Conservation (phyloP, 257 asterid genomes). For the Cinchona pubescens region DNA sequence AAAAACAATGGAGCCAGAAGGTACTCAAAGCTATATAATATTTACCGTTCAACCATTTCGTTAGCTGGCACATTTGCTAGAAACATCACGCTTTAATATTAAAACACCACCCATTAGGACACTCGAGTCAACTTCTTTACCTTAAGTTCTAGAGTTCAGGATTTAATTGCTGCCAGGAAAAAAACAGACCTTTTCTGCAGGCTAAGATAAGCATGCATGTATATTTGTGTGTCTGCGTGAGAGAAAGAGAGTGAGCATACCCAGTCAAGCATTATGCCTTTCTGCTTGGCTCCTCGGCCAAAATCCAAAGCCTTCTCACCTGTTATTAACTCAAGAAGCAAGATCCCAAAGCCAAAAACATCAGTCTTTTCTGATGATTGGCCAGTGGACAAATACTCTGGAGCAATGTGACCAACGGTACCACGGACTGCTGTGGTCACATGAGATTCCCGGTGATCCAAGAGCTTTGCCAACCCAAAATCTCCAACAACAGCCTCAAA, state of each 20-base stretch:
- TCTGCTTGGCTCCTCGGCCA: conserved; percentile 74
- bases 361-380: conserved; percentile 95
- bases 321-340: conserved; percentile 82
- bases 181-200: neutral
- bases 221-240: neutral
- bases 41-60: neutral
- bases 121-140: neutral
- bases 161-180: neutral
- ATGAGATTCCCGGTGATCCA: conserved; percentile 87
- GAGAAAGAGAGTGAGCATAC: conserved; percentile 26
- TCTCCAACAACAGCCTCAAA: conserved; percentile 97
- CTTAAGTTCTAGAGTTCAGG: neutral
- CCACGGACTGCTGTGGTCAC: conserved; percentile 98
- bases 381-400: conserved; percentile 80
- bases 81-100: neutral
- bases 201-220: neutral
- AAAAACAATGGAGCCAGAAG: neutral
- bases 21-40: neutral
- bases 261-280: conserved; percentile 85
- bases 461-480: conserved; percentile 87
- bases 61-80: neutral
- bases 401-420: conserved; percentile 95
- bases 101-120: neutral
- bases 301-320: conserved; percentile 90
- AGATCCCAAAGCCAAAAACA: conserved; percentile 83